phyloP scores from a whole-genome alignment of 805 yeast genomes.

The Teunomyces cretensis region DNA sequence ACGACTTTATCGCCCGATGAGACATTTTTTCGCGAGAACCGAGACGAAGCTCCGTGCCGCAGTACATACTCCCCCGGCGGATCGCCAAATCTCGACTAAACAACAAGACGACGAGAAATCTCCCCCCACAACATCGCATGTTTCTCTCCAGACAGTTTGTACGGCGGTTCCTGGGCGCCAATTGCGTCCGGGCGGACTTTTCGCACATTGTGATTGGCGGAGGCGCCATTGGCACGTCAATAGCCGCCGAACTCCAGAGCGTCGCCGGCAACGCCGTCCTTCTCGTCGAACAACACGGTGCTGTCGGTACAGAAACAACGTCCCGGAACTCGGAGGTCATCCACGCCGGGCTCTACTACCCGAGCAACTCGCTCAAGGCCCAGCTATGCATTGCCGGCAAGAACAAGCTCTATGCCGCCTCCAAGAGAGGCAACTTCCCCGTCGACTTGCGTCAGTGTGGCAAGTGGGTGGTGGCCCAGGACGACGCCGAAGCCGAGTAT shows the following conservation, averaged over 20 bases:
- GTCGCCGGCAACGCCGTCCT: conserved; percentile 51
- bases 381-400: conserved; percentile 76
- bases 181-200: conserved; percentile 41
- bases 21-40: too few relatives aligned
- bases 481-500: conserved; percentile 58
- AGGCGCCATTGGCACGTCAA: conserved; percentile 80
- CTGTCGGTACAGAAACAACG: conserved; percentile 77
- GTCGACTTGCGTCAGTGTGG: conserved; percentile 69
- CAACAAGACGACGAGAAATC: neutral
- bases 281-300: conserved; percentile 65
- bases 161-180: neutral
- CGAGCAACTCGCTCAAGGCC: conserved; percentile 64
- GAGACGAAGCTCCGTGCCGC: too few relatives aligned
- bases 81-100: too few relatives aligned
- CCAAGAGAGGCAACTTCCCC: conserved; percentile 22
- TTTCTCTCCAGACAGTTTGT: neutral
- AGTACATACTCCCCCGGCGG: neutral
- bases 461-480: conserved; percentile 86
- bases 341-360: conserved; percentile 88
- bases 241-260: conserved; percentile 65
- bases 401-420: conserved; percentile 58
- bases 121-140: neutral
- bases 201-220: conserved; percentile 80
- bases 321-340: conserved; percentile 91
- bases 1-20: too few relatives aligned